Evolutionary conservation across 495 filamentous ascomycete species (phyloP), one percentile per base, ranked within the genome.

Genomic region (Penicillium longicatenatum): DNA sequence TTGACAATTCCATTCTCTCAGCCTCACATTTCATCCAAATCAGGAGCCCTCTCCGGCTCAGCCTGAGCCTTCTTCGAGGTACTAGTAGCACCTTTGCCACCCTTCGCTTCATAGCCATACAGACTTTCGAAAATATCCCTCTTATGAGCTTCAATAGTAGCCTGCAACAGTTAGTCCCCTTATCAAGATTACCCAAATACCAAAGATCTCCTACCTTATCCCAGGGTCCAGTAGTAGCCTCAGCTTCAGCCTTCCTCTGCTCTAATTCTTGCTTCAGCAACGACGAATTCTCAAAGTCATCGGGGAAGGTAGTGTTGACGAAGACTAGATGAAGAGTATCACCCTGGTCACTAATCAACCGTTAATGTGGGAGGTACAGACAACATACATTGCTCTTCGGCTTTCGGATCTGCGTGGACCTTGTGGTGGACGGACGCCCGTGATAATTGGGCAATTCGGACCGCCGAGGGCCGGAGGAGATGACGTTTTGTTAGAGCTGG

Each of bases 111-210:
- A 19, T 3, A 4, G 16, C 12, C 1, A 17, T 46, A 50, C 3
- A 64, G 31, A 42, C 62, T 64, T 6, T 64, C 62, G 29, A 53
- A 61, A 5, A 64, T 64, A 49, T 58, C 58, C n/a, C 52, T 46
- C 20, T 42, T 60, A 26, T 64, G 62, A 21, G 35, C 17, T 35
- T 58, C 62, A 10, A 45, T 51, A 19, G 57, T 58, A 19, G 56
- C 52, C 61, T 63, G n/a, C 30, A 44, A 33, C 30, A 22, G 48
- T 63, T 29, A 56, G 52, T 31, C 43, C 37, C 37, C 12, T 50
- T 2, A 8, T 29, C 20, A 20, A 37, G 4, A 14, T 4, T 1
- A 44, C 4, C 19, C 0, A 37, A 12, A n/a, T n/a, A 1, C 17
- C 12, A 4, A 14, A 21, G 2, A 42, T 3, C 19, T 8, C 54